Percentiles rank a stretch among this genome's conserved stretches.
Conservation (phyloP, 805 yeast genomes). For the Saccharomycopsis amapae region DNA sequence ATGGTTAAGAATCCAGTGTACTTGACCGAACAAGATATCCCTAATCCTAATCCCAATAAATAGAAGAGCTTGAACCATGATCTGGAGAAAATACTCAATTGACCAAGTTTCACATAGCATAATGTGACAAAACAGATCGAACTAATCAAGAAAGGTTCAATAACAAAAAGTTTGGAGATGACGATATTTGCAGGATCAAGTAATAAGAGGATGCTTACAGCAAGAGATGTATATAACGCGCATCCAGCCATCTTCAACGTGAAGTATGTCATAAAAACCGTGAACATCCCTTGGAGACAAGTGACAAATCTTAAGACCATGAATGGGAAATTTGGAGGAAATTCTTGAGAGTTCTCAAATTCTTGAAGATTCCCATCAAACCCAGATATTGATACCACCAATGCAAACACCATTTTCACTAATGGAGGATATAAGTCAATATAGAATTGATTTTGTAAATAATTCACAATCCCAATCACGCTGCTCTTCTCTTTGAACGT, state of each 20-base stretch:
- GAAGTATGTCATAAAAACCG: slow-evolving; percentile 45
- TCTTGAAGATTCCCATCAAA: slow-evolving; percentile 22
- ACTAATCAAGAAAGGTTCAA: slow-evolving; percentile 38
- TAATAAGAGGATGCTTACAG: slow-evolving; percentile 44
- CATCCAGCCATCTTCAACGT: slow-evolving; percentile 52
- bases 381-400: slow-evolving; percentile 45
- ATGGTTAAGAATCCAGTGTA: slow-evolving; percentile 65
- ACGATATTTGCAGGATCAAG: slow-evolving; percentile 63
- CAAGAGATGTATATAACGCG: slow-evolving; percentile 40
- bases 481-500: slow-evolving; percentile 44
- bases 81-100: slow-evolving; percentile 37
- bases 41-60: slow-evolving; percentile 46
- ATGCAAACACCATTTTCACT: slow-evolving; percentile 51
- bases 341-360: not conserved
- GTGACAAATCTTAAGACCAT: slow-evolving; percentile 51
- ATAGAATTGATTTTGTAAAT: slow-evolving; percentile 53
- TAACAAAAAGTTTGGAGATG: slow-evolving; percentile 47
- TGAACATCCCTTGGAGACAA: slow-evolving; percentile 45
- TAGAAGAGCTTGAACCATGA: slow-evolving; percentile 49
- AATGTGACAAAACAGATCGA: slow-evolving; percentile 28
- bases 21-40: slow-evolving; percentile 53
- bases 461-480: slow-evolving; percentile 35
- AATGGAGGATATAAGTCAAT: slow-evolving; percentile 72
- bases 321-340: slow-evolving; percentile 36
- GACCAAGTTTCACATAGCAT: slow-evolving; percentile 38